Percentiles rank a stretch among this genome's conserved stretches.
Conservation (phyloP, 2,329 filamentous ascomycete species). For the Diaporthe ampelina region DNA sequence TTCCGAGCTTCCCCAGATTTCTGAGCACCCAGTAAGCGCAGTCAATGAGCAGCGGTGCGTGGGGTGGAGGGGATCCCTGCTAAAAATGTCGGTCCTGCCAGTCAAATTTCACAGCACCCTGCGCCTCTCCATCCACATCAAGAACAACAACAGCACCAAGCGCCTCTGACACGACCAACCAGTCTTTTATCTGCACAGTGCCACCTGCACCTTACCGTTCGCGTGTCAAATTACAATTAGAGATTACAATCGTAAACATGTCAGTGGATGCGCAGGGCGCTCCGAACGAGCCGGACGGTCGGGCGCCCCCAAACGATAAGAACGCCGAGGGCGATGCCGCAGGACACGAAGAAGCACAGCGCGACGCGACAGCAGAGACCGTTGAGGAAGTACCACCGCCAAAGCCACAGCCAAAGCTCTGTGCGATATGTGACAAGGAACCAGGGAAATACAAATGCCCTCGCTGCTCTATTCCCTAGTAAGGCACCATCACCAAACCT, state of each 20-base stretch:
- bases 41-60: neutral
- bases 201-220: conserved; percentile 9
- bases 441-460: conserved; percentile 74
- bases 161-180: conserved; percentile 1
- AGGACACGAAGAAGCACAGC: neutral
- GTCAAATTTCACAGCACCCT: conserved; percentile 32
- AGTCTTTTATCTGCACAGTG: neutral
- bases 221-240: neutral
- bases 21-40: conserved; percentile 3
- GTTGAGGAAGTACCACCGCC: conserved; percentile 41
- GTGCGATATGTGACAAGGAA: conserved; percentile 66
- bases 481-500: conserved; percentile 57
- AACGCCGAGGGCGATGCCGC: neutral
- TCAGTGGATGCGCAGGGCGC: conserved; percentile 31
- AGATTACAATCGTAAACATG: conserved; percentile 2
- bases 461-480: conserved; percentile 72
- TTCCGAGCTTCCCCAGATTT: conserved; percentile 34
- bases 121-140: conserved; percentile 19
- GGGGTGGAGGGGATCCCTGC: conserved; percentile 30
- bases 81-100: conserved; percentile 9
- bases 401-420: conserved; percentile 55
- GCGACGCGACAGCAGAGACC: conserved; percentile 13
- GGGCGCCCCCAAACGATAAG: neutral
- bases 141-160: conserved; percentile 2
- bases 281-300: neutral